Conservation (phyloP, 2,329 filamentous ascomycete genomes). For the Penicillium corylophilum region DNA sequence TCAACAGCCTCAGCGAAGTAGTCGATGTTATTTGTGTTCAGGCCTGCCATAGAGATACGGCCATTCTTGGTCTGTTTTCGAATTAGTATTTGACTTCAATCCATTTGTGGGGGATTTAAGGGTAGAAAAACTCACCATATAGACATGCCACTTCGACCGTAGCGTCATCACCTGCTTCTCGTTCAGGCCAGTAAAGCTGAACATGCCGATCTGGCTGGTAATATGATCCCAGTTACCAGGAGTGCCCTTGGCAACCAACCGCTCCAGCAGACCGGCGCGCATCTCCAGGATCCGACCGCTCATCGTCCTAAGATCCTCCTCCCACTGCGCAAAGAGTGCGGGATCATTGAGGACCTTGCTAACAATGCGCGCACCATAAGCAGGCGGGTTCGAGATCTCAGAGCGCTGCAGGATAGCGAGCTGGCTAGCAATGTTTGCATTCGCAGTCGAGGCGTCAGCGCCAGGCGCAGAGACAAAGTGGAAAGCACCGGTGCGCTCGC, state of each 20-base stretch:
- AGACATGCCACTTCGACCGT: conserved; percentile 51
- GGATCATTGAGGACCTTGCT: conserved; percentile 79
- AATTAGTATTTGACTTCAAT: not conserved
- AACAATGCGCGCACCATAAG: conserved; percentile 90
- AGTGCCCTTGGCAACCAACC: conserved; percentile 80
- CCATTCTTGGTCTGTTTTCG: conserved; percentile 80
- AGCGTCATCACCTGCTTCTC: conserved; percentile 49
- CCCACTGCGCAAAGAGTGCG: conserved; percentile 83
- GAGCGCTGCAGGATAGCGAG: conserved; percentile 92
- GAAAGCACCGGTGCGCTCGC: conserved; percentile 93
- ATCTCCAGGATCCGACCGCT: conserved; percentile 91
- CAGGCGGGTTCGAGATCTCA: conserved; percentile 95
- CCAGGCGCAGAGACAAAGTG: conserved; percentile 80
- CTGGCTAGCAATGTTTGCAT: conserved; percentile 73
- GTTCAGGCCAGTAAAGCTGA: conserved; percentile 69
- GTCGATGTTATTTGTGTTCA: conserved; percentile 88
- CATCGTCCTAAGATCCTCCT: conserved; percentile 89
- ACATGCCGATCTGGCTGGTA: conserved; percentile 99
- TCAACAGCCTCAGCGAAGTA: conserved; percentile 91
- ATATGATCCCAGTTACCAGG: conserved; percentile 96
- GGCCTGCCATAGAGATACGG: conserved; percentile 95
- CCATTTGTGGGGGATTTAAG: not conserved
- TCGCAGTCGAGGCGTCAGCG: conserved; percentile 62
- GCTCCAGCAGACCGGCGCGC: conserved; percentile 72
- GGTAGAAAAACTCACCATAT: conserved; percentile 46